Conservation (phyloP, 1,284 basidiomycete genomes). For the Fomitopsis betulina region DNA sequence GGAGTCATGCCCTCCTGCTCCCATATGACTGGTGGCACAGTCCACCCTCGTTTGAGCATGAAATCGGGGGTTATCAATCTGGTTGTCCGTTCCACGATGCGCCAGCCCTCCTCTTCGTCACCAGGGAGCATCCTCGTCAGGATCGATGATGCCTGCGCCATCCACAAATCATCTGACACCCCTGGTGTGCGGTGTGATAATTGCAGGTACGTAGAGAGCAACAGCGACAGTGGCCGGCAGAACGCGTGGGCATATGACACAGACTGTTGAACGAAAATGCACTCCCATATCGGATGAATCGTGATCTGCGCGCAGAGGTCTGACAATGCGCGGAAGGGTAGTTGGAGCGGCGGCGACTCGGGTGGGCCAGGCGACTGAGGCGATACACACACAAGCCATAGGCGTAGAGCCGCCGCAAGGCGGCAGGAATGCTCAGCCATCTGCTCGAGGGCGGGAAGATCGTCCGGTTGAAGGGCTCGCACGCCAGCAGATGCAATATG, state of each 20-base stretch:
- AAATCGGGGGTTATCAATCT: conserved; percentile 36
- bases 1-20: conserved; percentile 44
- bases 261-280: conserved; percentile 19
- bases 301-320: conserved; percentile 45
- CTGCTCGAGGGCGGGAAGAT: conserved; percentile 17
- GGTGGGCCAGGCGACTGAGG: conserved; percentile 31
- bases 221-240: conserved; percentile 46
- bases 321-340: conserved; percentile 55
- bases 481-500: conserved; percentile 9
- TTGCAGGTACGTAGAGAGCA: conserved; percentile 51
- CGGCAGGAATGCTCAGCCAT: conserved; percentile 32
- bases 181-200: conserved; percentile 52
- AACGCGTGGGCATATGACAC: conserved; percentile 31
- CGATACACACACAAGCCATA: conserved; percentile 60
- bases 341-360: conserved; percentile 43
- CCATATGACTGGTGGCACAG: conserved; percentile 41
- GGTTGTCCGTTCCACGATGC: conserved; percentile 36
- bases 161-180: conserved; percentile 54
- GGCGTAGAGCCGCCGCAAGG: conserved; percentile 47
- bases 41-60: conserved; percentile 32
- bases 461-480: conserved; percentile 10
- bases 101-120: conserved; percentile 51
- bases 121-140: conserved; percentile 55
- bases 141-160: conserved; percentile 57
- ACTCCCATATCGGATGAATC: conserved; percentile 45